These are phyloP conservation scores for Eimeria necatrix DNA, from an alignment of 169 alveolate genomes.

Conservation along the genomic window DNA sequence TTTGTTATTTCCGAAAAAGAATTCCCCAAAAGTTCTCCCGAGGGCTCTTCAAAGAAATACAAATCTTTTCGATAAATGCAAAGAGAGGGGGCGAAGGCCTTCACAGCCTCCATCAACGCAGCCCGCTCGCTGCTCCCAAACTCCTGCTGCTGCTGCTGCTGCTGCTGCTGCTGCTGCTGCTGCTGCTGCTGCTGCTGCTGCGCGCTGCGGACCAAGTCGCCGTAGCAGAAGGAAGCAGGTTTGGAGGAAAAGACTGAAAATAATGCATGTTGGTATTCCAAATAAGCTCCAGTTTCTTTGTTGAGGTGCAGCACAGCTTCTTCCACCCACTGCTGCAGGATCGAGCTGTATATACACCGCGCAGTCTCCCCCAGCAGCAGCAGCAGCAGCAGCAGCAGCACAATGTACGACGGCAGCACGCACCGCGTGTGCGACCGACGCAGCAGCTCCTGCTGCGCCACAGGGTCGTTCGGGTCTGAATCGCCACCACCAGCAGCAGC, in stretches of 20 bases:
- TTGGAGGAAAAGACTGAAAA: not conserved
- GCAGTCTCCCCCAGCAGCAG: conserved; percentile 25
- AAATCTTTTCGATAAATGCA: conserved; percentile 35
- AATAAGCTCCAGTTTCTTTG: not conserved
- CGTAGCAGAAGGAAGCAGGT: not conserved
- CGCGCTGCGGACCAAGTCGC: not conserved
- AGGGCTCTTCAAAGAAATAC: conserved; percentile 60
- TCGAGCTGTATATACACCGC: not conserved
- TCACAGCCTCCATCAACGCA: not conserved
- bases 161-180: not conserved
- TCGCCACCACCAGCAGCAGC: not conserved
- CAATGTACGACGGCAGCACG: conserved; percentile 40
- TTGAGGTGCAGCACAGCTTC: conserved; percentile 43
- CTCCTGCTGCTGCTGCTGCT: not conserved
- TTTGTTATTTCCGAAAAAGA: not conserved
- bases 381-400: not conserved
- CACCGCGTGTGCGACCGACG: conserved; percentile 23
- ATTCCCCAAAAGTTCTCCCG: not conserved
- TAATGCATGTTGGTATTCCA: not conserved
- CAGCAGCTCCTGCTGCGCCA: conserved; percentile 45
- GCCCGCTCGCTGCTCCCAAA: not conserved
- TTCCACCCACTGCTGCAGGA: conserved; percentile 70
- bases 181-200: not conserved
- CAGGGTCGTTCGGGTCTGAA: conserved; percentile 51
- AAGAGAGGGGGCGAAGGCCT: conserved; percentile 31